Conservation (phyloP, 768 basidiomycete species). For the Amanita rubescens region DNA sequence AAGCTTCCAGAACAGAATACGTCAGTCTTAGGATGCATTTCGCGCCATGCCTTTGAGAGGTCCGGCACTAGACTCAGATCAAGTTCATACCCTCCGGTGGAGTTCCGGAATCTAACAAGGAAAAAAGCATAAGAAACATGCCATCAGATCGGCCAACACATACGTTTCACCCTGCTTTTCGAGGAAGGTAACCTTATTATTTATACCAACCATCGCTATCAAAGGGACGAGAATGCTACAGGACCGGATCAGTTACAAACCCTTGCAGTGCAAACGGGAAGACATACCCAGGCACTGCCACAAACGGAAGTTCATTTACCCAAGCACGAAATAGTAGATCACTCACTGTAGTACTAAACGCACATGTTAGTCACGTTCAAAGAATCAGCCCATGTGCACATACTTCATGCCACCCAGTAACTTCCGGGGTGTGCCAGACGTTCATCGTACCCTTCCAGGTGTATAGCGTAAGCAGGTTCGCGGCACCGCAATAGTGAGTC, state of each 20-base stretch:
- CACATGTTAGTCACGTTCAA: background rate
- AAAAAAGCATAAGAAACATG: background rate
- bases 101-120: constrained; percentile 44
- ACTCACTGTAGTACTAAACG: constrained; percentile 39
- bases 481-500: constrained; percentile 59
- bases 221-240: constrained; percentile 62
- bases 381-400: constrained; percentile 12
- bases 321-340: background rate
- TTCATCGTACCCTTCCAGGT: constrained; percentile 46
- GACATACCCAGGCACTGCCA: constrained; percentile 41
- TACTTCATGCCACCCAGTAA: constrained; percentile 67
- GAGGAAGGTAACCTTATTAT: constrained; percentile 75
- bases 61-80: constrained; percentile 50
- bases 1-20: constrained; percentile 75
- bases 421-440: constrained; percentile 57
- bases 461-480: constrained; percentile 45
- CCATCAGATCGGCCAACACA: constrained; percentile 7
- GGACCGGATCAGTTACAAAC: constrained; percentile 8
- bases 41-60: constrained; percentile 56
- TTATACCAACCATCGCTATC: constrained; percentile 72
- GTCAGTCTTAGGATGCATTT: constrained; percentile 70
- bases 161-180: constrained; percentile 67
- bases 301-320: background rate
- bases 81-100: constrained; percentile 75
- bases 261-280: background rate